Evolutionary conservation across 495 filamentous ascomycete genomes (phyloP), one percentile per base, ranked within the genome.

Genomic region (Trypethelium eluteriae): DNA sequence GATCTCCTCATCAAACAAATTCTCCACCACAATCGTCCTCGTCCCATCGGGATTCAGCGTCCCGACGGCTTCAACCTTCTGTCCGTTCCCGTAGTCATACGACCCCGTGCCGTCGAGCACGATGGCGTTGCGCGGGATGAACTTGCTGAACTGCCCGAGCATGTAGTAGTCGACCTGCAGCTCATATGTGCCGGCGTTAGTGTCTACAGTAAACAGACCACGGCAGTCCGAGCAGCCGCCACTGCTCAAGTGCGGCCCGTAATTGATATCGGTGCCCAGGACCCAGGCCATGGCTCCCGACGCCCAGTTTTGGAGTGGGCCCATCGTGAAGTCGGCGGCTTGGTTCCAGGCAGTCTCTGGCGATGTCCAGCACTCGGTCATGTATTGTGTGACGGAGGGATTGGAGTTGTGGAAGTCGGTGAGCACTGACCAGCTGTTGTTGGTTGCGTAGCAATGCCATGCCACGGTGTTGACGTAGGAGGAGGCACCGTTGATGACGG

Each of bases 291-390:
- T 74, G 10, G 79, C 77, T 1, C 83, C 83, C 16, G 76, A 75
- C 7, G 82, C 83, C 79, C 83, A 85, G 74, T 85, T 83, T 70
- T 83, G 81, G 2, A 85, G 74, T 2, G 83, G 82, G 0, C 82
- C 83, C 70, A 85, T 78, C 9, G 80, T 81, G 71, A 83, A 85
- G 72, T 80, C 77, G 11, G 77, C 79, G 0, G 80, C 78, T 64
- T 82, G 79, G 69, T 81, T 76, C 81, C 82, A 84, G 25, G 76
- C 67, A 9, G 78, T 79, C 2, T 70, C 64, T 0, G 77, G 75
- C 0, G 78, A 76, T 1, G 79, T 83, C 80, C 82, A 84, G 70
- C 83, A 85, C 72, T 85, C 83, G 16, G 83, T 84, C 83, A 85
- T 85, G 71, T 82, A 84, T 72, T 85, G 83, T 7, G 74, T 75